Conservation (phyloP, 331 rosid species). For the Acacia pycnantha region DNA sequence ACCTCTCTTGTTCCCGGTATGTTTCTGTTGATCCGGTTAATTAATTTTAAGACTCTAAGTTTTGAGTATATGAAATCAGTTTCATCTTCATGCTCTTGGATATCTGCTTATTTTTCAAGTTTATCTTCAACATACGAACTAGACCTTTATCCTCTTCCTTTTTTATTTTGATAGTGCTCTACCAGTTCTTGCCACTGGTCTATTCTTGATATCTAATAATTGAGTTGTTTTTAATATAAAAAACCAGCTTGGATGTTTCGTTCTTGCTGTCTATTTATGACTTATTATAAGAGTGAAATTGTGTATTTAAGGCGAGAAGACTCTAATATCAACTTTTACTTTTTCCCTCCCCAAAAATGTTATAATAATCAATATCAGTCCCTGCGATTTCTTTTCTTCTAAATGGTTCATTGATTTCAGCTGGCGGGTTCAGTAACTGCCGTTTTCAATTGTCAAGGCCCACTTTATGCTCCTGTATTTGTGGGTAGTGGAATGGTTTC, state of each 20-base stretch:
- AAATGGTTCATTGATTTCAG: conserved; percentile 50
- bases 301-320: not conserved
- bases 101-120: not conserved
- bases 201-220: not conserved
- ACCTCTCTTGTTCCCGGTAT: conserved; percentile 83
- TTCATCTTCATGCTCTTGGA: conserved; percentile 1
- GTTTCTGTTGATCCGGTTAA: conserved; percentile 26
- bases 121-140: not conserved
- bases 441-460: conserved; percentile 97
- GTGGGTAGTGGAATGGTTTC: conserved; percentile 98
- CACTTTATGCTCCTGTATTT: conserved; percentile 80
- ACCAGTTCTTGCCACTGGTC: conserved; percentile 7
- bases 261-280: not conserved
- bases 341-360: conserved; percentile 20
- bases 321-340: not conserved
- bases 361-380: conserved; percentile 10
- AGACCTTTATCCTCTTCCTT: conserved; percentile 2
- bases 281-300: not conserved
- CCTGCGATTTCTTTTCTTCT: conserved; percentile 24
- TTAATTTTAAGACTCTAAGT: conserved; percentile 2
- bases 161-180: conserved; percentile 14
- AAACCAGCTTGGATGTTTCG: not conserved
- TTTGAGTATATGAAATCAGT: conserved; percentile 9
- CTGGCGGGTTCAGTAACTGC: conserved; percentile 91
- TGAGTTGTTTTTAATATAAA: not conserved